These are phyloP conservation scores for Bipolaris victoriae DNA, from an alignment of 2,329 filamentous ascomycete species.

Conservation along the genomic window DNA sequence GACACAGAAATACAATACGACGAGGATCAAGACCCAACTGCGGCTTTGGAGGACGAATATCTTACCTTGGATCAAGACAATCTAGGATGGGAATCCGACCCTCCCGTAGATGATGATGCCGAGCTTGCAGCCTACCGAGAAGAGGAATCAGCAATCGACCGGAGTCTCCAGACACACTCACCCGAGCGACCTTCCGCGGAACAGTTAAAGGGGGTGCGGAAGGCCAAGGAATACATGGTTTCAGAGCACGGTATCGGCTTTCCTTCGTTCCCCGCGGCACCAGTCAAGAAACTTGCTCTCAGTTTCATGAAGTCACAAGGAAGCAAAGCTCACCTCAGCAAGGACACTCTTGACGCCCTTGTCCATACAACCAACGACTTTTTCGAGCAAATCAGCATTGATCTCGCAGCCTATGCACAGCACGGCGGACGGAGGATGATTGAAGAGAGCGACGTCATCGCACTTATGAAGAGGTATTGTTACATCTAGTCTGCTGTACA, in stretches of 20 bases:
- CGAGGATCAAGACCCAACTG: slow-evolving; percentile 24
- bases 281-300: slow-evolving; percentile 75
- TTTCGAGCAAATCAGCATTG: slow-evolving; percentile 84
- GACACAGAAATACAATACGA: slow-evolving; percentile 33
- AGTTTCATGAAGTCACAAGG: slow-evolving; percentile 73
- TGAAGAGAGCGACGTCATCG: slow-evolving; percentile 81
- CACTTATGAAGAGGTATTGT: slow-evolving; percentile 80
- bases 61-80: slow-evolving; percentile 24
- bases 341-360: slow-evolving; percentile 75
- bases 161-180: slow-evolving; percentile 39
- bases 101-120: slow-evolving; percentile 30
- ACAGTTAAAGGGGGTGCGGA: slow-evolving; percentile 33
- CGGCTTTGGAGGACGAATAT: slow-evolving; percentile 37
- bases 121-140: slow-evolving; percentile 45
- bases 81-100: slow-evolving; percentile 43
- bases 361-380: slow-evolving; percentile 88
- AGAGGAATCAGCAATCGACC: slow-evolving; percentile 44
- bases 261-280: slow-evolving; percentile 72
- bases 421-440: slow-evolving; percentile 86
- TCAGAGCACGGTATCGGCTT: slow-evolving; percentile 78
- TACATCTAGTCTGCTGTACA: slow-evolving; percentile 28
- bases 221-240: slow-evolving; percentile 60
- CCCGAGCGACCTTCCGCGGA: slow-evolving; percentile 26
- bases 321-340: slow-evolving; percentile 71
- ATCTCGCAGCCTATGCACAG: slow-evolving; percentile 77